These are phyloP conservation scores for Leishmania tarentolae DNA, from an alignment of 208 protist genomes.

Conservation along the genomic window DNA sequence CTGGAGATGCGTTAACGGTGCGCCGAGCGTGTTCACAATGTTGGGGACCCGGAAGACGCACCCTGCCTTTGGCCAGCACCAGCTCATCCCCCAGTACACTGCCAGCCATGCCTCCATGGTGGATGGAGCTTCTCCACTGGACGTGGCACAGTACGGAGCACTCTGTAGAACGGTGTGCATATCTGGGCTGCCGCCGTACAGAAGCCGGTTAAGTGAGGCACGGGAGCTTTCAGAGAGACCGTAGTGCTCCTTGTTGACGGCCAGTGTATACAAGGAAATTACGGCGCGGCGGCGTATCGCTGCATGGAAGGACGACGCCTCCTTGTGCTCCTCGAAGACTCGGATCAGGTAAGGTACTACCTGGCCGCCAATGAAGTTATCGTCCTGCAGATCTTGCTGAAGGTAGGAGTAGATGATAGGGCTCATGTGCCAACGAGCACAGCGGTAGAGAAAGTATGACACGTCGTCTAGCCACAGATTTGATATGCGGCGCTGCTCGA, in stretches of 20 bases:
- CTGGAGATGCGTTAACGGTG: constrained; percentile 12
- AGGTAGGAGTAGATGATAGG: constrained; percentile 89
- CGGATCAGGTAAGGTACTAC: constrained; percentile 74
- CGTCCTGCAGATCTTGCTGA: constrained; percentile 81
- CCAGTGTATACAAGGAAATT: constrained; percentile 58
- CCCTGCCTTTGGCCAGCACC: constrained; percentile 82
- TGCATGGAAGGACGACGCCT: constrained; percentile 40
- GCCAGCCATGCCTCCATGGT: constrained; percentile 49
- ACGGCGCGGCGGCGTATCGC: constrained; percentile 57
- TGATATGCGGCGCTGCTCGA: constrained; percentile 83
- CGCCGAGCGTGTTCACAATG: constrained; percentile 33
- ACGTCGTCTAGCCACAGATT: constrained; percentile 90
- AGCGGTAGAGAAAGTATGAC: constrained; percentile 87
- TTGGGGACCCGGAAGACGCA: constrained; percentile 58
- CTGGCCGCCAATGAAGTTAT: constrained; percentile 60
- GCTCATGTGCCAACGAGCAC: constrained; percentile 58
- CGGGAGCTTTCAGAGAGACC: constrained; percentile 51
- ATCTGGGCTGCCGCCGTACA: constrained; percentile 38
- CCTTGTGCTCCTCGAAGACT: constrained; percentile 49
- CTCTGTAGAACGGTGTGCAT: constrained; percentile 46
- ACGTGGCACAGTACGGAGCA: constrained; percentile 10
- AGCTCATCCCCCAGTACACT: constrained; percentile 64
- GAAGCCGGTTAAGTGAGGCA: constrained; percentile 38
- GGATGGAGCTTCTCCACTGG: constrained; percentile 7
- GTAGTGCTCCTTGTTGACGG: constrained; percentile 71